Evolutionary conservation across 1,284 basidiomycete genomes (phyloP).

Genomic region (Schizophyllum amplum): DNA sequence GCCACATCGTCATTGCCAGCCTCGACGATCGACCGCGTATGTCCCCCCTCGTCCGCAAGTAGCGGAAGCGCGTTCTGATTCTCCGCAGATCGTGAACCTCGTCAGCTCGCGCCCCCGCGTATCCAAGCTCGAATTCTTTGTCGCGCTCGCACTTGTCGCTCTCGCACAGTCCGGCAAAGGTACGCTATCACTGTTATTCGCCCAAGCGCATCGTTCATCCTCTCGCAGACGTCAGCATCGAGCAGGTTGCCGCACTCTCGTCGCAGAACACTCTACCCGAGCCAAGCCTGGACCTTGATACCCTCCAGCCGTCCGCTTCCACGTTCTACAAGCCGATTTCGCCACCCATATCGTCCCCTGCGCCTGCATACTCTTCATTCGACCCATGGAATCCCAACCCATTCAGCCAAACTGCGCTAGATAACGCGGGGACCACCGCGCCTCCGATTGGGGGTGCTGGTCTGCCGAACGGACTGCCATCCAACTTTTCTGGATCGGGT

Average conservation of each 20-base stretch:
- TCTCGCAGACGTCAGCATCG: constrained; percentile 63
- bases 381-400: constrained; percentile 57
- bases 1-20: constrained; percentile 72
- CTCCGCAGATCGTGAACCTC: constrained; percentile 70
- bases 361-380: constrained; percentile 47
- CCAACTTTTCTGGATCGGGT: constrained; percentile 60
- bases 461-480: constrained; percentile 40
- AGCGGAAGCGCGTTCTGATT: constrained; percentile 1
- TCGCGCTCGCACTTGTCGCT: constrained; percentile 79
- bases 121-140: constrained; percentile 81
- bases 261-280: constrained; percentile 66
- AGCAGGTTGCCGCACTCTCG: constrained; percentile 68
- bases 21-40: constrained; percentile 72
- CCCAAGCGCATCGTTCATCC: constrained; percentile 5
- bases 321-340: constrained; percentile 34
- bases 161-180: constrained; percentile 79
- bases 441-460: constrained; percentile 13
- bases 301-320: constrained; percentile 45
- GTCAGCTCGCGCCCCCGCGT: constrained; percentile 71
- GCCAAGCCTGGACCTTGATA: constrained; percentile 55
- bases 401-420: constrained; percentile 1
- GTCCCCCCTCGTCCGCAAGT: constrained; percentile 12
- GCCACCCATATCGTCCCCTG: constrained; percentile 31
- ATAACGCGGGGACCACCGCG: constrained; percentile 23
- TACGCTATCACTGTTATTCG: constrained; percentile 20